Evolutionary conservation across 306 rosid species (phyloP).

Genomic region (Mucuna pruriens): DNA sequence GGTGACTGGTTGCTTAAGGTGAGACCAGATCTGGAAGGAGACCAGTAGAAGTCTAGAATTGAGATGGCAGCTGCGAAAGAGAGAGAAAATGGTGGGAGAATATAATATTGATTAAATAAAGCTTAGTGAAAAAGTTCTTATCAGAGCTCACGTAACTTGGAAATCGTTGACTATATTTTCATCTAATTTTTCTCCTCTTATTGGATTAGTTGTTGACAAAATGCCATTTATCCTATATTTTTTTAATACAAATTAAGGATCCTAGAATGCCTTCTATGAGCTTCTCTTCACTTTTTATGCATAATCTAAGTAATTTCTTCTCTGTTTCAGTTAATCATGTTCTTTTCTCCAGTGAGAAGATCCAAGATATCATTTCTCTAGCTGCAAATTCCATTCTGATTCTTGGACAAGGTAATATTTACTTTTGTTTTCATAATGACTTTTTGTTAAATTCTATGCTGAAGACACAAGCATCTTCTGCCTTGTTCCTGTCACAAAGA

Average conservation of each 20-base stretch:
- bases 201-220: slow-evolving; percentile 3
- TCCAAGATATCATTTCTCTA: slow-evolving; percentile 74
- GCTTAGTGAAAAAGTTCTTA: no score
- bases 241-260: slow-evolving; percentile 1
- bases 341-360: slow-evolving; percentile 77
- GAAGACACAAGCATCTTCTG: not conserved
- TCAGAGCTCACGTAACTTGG: not conserved
- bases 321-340: slow-evolving; percentile 61
- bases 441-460: slow-evolving; percentile 24
- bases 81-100: not conserved
- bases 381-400: slow-evolving; percentile 72
- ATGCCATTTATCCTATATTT: not conserved
- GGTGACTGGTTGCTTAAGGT: not conserved
- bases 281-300: slow-evolving; percentile 21
- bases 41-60: not conserved
- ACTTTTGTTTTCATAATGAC: not conserved
- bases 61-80: not conserved
- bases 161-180: not conserved
- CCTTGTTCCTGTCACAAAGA: slow-evolving; percentile 10
- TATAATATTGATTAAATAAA: not conserved
- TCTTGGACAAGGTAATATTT: slow-evolving; percentile 88
- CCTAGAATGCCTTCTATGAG: not conserved
- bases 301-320: slow-evolving; percentile 6
- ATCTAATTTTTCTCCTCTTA: not conserved
- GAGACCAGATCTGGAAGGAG: not conserved